Conservation (phyloP, 805 yeast genomes). For the Saturnispora diversa region DNA sequence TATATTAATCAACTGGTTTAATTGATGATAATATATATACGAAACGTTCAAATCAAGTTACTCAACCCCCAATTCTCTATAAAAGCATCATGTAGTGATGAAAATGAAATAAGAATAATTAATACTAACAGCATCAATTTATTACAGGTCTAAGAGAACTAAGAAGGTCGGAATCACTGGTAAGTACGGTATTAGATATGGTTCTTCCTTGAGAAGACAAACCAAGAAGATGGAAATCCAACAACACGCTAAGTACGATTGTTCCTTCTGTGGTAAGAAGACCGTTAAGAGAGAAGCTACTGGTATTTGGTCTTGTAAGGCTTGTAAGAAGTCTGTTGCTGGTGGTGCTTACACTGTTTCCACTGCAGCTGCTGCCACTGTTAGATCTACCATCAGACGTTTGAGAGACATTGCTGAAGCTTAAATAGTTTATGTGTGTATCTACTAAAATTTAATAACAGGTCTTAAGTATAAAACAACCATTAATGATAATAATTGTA, state of each 20-base stretch:
- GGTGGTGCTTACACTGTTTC: constrained; percentile 99
- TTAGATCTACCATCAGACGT: constrained; percentile 99
- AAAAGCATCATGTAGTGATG: too few relatives aligned
- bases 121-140: constrained; percentile 7
- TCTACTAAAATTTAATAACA: constrained; percentile 1
- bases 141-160: constrained; percentile 94
- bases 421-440: constrained; percentile 38
- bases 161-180: constrained; percentile 99
- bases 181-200: constrained; percentile 99
- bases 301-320: constrained; percentile 97
- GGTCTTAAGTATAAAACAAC: neutral
- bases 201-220: constrained; percentile 99
- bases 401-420: constrained; percentile 99
- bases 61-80: too few relatives aligned
- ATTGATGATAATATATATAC: too few relatives aligned
- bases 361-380: constrained; percentile 99
- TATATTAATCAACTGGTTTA: too few relatives aligned
- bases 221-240: constrained; percentile 98
- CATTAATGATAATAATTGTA: too few relatives aligned
- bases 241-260: constrained; percentile 98
- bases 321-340: constrained; percentile 95
- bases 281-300: constrained; percentile 94
- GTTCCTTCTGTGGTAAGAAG: constrained; percentile 99
- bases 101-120: neutral
- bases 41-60: too few relatives aligned